Conservation (phyloP, 768 basidiomycete species). For the Atractiella rhizophila region DNA sequence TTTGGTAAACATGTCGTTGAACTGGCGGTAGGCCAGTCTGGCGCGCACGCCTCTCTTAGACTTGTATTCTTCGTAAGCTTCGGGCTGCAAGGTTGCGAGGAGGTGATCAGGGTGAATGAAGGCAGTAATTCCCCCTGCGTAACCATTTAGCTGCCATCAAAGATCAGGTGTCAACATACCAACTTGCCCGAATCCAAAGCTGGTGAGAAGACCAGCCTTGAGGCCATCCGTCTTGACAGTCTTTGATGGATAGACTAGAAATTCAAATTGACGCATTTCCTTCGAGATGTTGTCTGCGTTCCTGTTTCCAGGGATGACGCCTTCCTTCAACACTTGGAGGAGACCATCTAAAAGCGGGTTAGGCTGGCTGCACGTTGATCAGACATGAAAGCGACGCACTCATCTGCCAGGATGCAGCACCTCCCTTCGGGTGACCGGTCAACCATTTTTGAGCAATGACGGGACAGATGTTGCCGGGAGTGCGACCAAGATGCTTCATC, state of each 20-base stretch:
- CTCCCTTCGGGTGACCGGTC: constrained; percentile 92
- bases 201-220: constrained; percentile 33
- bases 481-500: constrained; percentile 64
- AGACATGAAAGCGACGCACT: constrained; percentile 23
- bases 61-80: constrained; percentile 54
- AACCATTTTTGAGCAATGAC: constrained; percentile 94
- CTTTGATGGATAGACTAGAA: constrained; percentile 93
- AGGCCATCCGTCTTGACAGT: constrained; percentile 61
- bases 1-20: constrained; percentile 13
- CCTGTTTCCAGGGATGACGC: constrained; percentile 28
- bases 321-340: constrained; percentile 31
- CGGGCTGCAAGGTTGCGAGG: constrained; percentile 54
- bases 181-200: constrained; percentile 96
- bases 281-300: constrained; percentile 54
- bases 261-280: constrained; percentile 61
- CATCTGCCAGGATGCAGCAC: constrained; percentile 85
- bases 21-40: constrained; percentile 31
- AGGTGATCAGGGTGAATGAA: constrained; percentile 76
- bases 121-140: constrained; percentile 52
- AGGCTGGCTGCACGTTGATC: constrained; percentile 52
- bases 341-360: constrained; percentile 65
- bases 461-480: constrained; percentile 85
- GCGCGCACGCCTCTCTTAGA: constrained; percentile 39
- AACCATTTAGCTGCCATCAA: neutral
- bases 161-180: neutral